Conservation (phyloP, 2,329 filamentous ascomycete species). For the Cordyceps tenuipes region DNA sequence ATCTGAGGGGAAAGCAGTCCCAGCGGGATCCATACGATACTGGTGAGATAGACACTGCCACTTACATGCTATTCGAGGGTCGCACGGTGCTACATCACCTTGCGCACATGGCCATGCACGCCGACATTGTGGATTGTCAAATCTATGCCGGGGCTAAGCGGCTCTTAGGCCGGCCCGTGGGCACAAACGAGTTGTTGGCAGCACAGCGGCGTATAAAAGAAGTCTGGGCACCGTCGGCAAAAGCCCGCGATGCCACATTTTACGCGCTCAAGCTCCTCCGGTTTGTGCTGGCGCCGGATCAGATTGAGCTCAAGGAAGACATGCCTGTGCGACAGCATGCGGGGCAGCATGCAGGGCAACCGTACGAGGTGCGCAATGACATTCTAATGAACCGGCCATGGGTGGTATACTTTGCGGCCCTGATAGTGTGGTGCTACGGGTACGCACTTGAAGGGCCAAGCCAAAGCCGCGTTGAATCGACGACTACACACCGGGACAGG, state of each 20-base stretch:
- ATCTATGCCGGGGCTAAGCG: conserved; percentile 86
- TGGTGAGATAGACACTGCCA: conserved; percentile 49
- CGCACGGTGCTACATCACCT: conserved; percentile 85
- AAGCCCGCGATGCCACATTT: conserved; percentile 83
- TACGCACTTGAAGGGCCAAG: conserved; percentile 76
- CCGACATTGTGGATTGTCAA: conserved; percentile 94
- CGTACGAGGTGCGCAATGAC: conserved; percentile 80
- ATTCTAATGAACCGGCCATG: conserved; percentile 85
- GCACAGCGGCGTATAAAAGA: conserved; percentile 80
- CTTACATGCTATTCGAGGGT: conserved; percentile 68
- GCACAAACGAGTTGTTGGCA: conserved; percentile 68
- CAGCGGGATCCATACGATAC: conserved; percentile 47
- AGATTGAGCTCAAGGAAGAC: conserved; percentile 26
- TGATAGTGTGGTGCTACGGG: conserved; percentile 94
- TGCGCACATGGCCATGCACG: conserved; percentile 96
- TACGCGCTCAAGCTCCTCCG: conserved; percentile 85
- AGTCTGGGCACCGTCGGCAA: conserved; percentile 78
- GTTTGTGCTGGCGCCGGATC: conserved; percentile 64
- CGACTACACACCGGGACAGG: conserved; percentile 51
- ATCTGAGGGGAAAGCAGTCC: conserved; percentile 52
- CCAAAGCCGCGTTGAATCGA: conserved; percentile 36
- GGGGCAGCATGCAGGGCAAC: conserved; percentile 32
- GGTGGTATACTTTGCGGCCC: conserved; percentile 86
- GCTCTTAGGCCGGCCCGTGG: conserved; percentile 78
- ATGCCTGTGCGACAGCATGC: conserved; percentile 30